phyloP scores from a whole-genome alignment of 2,329 filamentous ascomycete genomes.

The Scedosporium dehoogii region DNA sequence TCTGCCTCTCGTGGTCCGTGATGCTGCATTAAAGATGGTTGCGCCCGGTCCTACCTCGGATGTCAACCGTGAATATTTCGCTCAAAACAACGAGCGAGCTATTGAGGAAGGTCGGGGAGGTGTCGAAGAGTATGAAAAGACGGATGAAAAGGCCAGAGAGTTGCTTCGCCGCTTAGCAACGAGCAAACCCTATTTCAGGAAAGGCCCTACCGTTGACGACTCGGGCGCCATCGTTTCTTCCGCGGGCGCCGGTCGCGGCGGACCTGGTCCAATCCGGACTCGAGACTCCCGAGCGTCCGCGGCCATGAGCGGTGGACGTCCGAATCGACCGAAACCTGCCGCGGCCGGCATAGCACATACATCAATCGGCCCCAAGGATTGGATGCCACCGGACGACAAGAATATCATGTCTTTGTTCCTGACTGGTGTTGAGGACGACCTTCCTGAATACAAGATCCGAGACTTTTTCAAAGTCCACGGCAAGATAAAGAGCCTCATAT shows the following conservation, averaged over 20 bases:
- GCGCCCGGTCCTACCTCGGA: constrained; percentile 85
- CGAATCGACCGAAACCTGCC: constrained; percentile 17
- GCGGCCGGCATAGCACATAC: constrained; percentile 52
- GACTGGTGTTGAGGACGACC: constrained; percentile 89
- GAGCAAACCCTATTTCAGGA: constrained; percentile 92
- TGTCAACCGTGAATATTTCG: constrained; percentile 95
- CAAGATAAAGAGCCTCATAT: constrained; percentile 84
- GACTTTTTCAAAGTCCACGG: constrained; percentile 85
- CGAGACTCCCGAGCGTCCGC: constrained; percentile 48
- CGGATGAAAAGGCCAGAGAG: constrained; percentile 91
- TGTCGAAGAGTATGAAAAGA: constrained; percentile 88
- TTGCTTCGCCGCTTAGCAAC: constrained; percentile 74
- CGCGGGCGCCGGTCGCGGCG: constrained; percentile 48
- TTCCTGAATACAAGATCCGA: constrained; percentile 84
- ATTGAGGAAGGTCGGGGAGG: constrained; percentile 84
- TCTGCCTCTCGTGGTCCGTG: constrained; percentile 84
- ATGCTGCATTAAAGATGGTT: constrained; percentile 96
- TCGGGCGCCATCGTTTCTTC: constrained; percentile 21
- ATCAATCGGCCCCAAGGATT: constrained; percentile 62
- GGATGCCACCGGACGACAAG: constrained; percentile 69
- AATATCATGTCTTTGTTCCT: constrained; percentile 91
- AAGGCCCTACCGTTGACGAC: constrained; percentile 66
- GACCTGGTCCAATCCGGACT: constrained; percentile 70
- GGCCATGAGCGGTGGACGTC: constrained; percentile 24
- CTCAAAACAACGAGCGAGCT: constrained; percentile 91